Base-by-base conservation (phyloP, 495 filamentous ascomycete species). In the Xanthoparmelia taractica region DNA sequence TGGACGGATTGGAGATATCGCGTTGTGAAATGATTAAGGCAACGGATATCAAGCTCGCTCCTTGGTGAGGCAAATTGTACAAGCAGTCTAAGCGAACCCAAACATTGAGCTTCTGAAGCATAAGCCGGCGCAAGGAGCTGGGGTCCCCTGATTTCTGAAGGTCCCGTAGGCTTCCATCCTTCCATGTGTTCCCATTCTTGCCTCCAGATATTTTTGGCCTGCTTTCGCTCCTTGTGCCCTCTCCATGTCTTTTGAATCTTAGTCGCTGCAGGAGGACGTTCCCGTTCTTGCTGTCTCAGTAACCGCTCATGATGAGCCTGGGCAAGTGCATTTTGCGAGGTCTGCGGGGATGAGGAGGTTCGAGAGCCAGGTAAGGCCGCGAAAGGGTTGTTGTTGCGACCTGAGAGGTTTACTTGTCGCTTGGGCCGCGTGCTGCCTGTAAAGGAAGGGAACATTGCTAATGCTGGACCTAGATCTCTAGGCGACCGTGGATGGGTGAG, bases 331-430 rank as follows among this genome's bases (percentile, higher is more conserved):
- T 85, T 86, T 63, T 90, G 89, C 5, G 85, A 79, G 25, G 87
- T 87, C 13, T 81, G 74, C 18, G 70, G 77, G 4, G 77, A 63
- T 36, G 71, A 65, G 2, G 79, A 73, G 8, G 72, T 65, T 76
- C 63, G 74, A 69, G 58, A 67, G 36, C 74, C 65, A n/a, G 69
- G 48, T 40, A 58, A 63, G 60, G 82, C 76, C 64, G 86, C 84
- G 73, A 92, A 90, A 34, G 89, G 86, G 74, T 94, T 90, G 61
- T 74, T 78, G 68, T 85, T 83, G 65, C 92, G 89, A 67, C 92
- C 95, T 58, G 90, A 93, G 63, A 98, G 87, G 73, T 98, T 96
- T 67, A 98, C 91, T 72, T 96, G 90, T 59, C 94, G 87, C 58
- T 86, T 87, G 61, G 87, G 88, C 67, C 91, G 85, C 68, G 92